Conservation (phyloP, 2,329 filamentous ascomycete species). For the Tolypocladium paradoxum region DNA sequence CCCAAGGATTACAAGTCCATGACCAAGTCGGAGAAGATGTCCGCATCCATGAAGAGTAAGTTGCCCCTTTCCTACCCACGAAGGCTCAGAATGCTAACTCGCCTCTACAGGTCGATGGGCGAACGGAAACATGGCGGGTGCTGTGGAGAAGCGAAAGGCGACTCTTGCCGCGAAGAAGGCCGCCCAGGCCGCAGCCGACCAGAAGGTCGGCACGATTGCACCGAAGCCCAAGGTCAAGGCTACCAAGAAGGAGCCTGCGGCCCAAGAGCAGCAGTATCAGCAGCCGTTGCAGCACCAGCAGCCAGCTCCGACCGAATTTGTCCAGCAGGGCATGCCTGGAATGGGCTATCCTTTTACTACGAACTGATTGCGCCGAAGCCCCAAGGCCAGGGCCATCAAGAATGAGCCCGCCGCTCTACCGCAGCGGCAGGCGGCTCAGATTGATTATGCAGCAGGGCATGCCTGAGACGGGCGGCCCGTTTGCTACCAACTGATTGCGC, state of each 20-base stretch:
- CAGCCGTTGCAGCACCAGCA: constrained; percentile 1
- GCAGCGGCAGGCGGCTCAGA: neutral
- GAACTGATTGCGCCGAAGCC: neutral
- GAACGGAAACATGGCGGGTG: constrained; percentile 47
- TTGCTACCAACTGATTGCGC: neutral
- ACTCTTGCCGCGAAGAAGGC: constrained; percentile 50
- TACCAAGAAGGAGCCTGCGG: constrained; percentile 19
- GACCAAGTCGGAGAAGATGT: constrained; percentile 58
- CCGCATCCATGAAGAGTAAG: constrained; percentile 53
- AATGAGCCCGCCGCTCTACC: neutral
- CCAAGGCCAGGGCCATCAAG: neutral
- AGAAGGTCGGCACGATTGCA: constrained; percentile 22
- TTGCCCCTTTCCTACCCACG: neutral
- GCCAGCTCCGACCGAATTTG: constrained; percentile 4
- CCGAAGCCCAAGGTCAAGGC: constrained; percentile 27
- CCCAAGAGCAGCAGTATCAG: constrained; percentile 9
- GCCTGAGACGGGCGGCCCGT: neutral
- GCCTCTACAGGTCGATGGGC: constrained; percentile 41
- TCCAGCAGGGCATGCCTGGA: constrained; percentile 17
- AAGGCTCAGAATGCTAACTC: constrained; percentile 12
- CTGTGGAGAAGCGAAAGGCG: constrained; percentile 50
- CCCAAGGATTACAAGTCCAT: constrained; percentile 48
- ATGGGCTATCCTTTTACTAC: constrained; percentile 15
- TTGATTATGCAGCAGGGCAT: neutral
- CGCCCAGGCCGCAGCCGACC: constrained; percentile 30